phyloP scores from a whole-genome alignment of 2,329 filamentous ascomycete genomes.

The Alternaria sp. region DNA sequence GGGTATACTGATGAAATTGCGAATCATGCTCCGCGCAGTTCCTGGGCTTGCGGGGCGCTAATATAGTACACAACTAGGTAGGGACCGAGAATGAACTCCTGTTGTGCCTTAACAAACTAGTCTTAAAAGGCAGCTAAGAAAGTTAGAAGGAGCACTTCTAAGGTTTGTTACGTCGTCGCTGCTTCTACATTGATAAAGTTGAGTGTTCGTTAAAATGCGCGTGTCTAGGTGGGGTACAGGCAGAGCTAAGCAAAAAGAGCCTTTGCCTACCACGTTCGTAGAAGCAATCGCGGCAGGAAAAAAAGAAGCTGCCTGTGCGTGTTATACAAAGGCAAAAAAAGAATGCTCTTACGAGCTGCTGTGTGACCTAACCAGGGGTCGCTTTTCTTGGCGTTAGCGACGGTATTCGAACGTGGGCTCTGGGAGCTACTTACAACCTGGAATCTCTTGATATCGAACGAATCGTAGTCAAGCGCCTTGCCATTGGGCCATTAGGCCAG shows the following conservation, averaged over 20 bases:
- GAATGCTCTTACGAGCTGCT: neutral
- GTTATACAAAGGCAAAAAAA: neutral
- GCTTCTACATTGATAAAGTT: neutral
- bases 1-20: neutral
- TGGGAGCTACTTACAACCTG: conserved; percentile 24
- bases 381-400: neutral
- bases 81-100: neutral
- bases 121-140: accelerated
- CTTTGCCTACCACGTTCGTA: neutral
- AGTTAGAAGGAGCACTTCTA: accelerated
- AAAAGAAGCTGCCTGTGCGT: neutral
- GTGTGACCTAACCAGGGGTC: conserved; percentile 31
- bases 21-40: neutral
- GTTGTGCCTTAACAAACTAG: neutral
- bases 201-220: neutral
- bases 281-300: neutral
- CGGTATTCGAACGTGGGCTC: neutral
- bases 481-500: conserved; percentile 58
- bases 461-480: conserved; percentile 64
- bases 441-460: conserved; percentile 40
- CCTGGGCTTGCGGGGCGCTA: neutral
- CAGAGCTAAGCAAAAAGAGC: neutral
- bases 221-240: neutral
- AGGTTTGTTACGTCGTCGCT: neutral
- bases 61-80: neutral